Conservation (phyloP, 768 basidiomycete species). For the Pisolithus orientalis region DNA sequence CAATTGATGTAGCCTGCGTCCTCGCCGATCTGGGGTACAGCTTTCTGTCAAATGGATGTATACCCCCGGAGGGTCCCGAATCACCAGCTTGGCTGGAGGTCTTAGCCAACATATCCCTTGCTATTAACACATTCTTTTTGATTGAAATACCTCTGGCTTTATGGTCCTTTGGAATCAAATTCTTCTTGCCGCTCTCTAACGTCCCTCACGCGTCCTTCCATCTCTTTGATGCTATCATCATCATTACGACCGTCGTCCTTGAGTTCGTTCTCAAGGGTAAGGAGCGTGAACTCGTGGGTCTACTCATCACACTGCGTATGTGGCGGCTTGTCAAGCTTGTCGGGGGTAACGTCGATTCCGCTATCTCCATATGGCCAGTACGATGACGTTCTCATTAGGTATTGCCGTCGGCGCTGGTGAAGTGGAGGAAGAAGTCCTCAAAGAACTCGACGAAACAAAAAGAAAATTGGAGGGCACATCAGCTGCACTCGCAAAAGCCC, state of each 20-base stretch:
- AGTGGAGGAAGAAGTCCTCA: slow-evolving; percentile 48
- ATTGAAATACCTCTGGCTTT: slow-evolving; percentile 68
- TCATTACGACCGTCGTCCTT: slow-evolving; percentile 66
- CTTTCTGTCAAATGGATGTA: slow-evolving; percentile 53
- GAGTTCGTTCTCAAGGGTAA: slow-evolving; percentile 64
- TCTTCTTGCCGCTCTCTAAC: slow-evolving; percentile 55
- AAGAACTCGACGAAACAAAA: slow-evolving; percentile 44
- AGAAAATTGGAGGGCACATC: slow-evolving; percentile 41
- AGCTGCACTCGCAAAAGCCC: slow-evolving; percentile 37
- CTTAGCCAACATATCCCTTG: slow-evolving; percentile 54
- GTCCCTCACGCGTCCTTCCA: slow-evolving; percentile 58
- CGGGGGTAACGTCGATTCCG: slow-evolving; percentile 34
- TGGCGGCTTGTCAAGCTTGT: slow-evolving; percentile 80
- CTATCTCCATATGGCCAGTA: background rate
- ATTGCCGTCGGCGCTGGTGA: slow-evolving; percentile 74
- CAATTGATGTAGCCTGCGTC: slow-evolving; percentile 64
- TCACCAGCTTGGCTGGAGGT: slow-evolving; percentile 57
- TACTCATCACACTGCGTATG: slow-evolving; percentile 69
- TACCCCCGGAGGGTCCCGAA: slow-evolving; percentile 33
- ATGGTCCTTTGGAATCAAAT: slow-evolving; percentile 58
- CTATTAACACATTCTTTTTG: slow-evolving; percentile 68
- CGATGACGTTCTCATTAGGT: slow-evolving; percentile 34
- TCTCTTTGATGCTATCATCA: slow-evolving; percentile 65
- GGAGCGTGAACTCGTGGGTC: slow-evolving; percentile 62
- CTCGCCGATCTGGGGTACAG: slow-evolving; percentile 65